phyloP scores from a whole-genome alignment of 495 filamentous ascomycete species.

The Penicillium canariense region DNA sequence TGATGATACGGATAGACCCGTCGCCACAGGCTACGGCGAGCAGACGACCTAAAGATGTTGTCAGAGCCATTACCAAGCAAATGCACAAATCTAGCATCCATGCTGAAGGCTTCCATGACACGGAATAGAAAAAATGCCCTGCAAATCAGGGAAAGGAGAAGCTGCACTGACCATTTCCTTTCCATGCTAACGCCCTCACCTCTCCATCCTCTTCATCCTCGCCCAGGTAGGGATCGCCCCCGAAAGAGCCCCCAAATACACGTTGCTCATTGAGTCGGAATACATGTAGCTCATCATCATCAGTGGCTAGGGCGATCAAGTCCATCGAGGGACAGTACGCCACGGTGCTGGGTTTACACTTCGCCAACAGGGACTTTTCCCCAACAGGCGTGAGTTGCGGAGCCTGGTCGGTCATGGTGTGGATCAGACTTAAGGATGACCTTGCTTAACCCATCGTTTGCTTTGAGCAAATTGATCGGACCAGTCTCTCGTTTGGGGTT shows the following conservation, averaged over 20 bases:
- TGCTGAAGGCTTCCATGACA: neutral
- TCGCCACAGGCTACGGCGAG: slow-evolving; percentile 79
- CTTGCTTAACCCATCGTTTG: slow-evolving; percentile 24
- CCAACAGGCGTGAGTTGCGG: slow-evolving; percentile 46
- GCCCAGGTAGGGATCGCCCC: slow-evolving; percentile 47
- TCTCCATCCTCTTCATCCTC: slow-evolving; percentile 52
- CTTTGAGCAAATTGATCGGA: slow-evolving; percentile 7
- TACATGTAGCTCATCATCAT: slow-evolving; percentile 59
- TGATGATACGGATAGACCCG: slow-evolving; percentile 65
- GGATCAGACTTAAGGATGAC: neutral
- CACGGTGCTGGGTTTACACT: slow-evolving; percentile 55
- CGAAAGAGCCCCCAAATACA: slow-evolving; percentile 58
- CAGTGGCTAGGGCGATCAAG: slow-evolving; percentile 68
- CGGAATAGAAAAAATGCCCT: neutral
- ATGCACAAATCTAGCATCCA: neutral
- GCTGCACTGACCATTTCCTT: slow-evolving; percentile 64
- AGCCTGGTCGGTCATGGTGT: slow-evolving; percentile 27
- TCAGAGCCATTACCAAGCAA: neutral
- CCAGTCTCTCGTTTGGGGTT: neutral
- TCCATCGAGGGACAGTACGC: slow-evolving; percentile 82
- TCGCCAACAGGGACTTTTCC: slow-evolving; percentile 55
- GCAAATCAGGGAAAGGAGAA: neutral
- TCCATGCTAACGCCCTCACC: slow-evolving; percentile 65
- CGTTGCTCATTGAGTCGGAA: slow-evolving; percentile 68
- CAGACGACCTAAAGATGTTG: slow-evolving; percentile 52